These are phyloP conservation scores for Henckelia pumila DNA, from an alignment of 257 asterid genomes.

Conservation along the genomic window DNA sequence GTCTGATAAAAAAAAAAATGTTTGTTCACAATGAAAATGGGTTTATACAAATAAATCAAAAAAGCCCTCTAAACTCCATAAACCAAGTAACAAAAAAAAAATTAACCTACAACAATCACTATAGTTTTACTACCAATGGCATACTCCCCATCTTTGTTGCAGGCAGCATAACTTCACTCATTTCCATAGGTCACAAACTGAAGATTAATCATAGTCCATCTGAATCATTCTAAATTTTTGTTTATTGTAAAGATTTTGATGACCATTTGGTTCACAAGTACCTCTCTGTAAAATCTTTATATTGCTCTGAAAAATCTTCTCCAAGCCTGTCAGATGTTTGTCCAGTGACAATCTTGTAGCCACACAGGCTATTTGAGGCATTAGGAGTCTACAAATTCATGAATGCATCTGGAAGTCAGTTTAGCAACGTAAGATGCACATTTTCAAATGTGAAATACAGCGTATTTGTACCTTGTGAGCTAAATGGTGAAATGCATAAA, in stretches of 20 bases:
- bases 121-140: not conserved
- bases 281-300: conserved; percentile 86
- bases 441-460: not conserved
- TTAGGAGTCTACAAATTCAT: conserved; percentile 69
- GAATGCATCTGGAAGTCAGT: conserved; percentile 2
- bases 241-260: not conserved
- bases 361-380: conserved; percentile 87
- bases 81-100: not conserved
- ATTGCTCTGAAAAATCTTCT: conserved; percentile 86
- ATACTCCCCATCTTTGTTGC: not conserved
- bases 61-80: not conserved
- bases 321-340: conserved; percentile 99
- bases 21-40: not conserved
- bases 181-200: not conserved
- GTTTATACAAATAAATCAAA: too few relatives aligned
- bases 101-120: not conserved
- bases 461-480: conserved; percentile 70
- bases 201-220: not conserved
- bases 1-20: too few relatives aligned
- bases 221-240: not conserved
- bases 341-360: conserved; percentile 92
- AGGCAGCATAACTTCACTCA: not conserved
- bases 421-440: conserved; percentile 8
- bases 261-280: conserved; percentile 22
- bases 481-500: conserved; percentile 82